Base-by-base conservation (phyloP, 768 basidiomycete genomes). In the Agrocybe praecox region DNA sequence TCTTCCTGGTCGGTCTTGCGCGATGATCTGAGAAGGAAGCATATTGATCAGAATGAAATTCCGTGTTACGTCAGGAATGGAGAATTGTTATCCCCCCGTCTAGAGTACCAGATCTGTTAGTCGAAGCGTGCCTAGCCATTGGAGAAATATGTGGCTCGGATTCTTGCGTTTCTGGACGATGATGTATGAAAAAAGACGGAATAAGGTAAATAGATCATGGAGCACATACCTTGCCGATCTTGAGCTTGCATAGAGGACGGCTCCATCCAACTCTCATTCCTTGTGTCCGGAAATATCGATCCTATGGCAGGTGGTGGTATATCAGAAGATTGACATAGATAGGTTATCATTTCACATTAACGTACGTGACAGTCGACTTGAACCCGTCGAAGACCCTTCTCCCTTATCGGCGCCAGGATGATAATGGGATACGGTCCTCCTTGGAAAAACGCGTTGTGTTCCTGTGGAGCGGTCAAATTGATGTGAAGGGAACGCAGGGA, bases 301-400 rank as follows among this genome's bases (percentile, higher is more conserved):
- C 36, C 36, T 40, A 12, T 40, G 36, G 36, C 36, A 40, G 12
- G n/a, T n/a, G 14, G 14, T 14, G 12, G n/a, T 40, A n/a, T n/a
- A 14, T 40, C 36, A 40, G 36, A 40, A 40, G 36, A 14, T 14
- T 40, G 36, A 40, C 14, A 40, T 4, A 40, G n/a, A n/a, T 29
- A 29, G 26, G 5, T 29, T 29, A 29, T 29, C 26, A 29, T 9
- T 29, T 9, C 26, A 29, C 9, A 44, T 49, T 12, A 40, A 53
- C 58, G 21, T 23, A 65, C 65, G 58, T 12, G 60, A 52, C 42
- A 49, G 47, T 53, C 48, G 62, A 45, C 36, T 50, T 14, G 42
- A 36, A 22, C 53, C 55, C 33, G 18, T 55, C n/a, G 57, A 57
- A 26, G 43, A 42, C 17, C 55, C 57, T 43, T 60, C 65, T 12